These are phyloP conservation scores for Suillus brevipes DNA, from an alignment of 768 basidiomycete genomes.

Conservation along the genomic window DNA sequence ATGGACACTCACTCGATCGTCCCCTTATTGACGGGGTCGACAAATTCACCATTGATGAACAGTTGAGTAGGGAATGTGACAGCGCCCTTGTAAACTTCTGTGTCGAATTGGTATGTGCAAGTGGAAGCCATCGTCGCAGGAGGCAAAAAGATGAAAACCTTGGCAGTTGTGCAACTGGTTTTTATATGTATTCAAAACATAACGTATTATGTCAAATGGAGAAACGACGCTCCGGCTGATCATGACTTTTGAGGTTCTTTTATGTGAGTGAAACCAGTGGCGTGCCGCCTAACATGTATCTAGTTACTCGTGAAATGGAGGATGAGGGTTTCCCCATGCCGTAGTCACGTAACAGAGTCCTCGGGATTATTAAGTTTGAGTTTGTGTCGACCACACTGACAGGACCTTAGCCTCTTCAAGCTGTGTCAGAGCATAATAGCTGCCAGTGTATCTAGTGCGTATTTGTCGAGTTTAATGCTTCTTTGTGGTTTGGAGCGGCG, in stretches of 20 bases:
- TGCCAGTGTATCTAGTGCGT: not conserved
- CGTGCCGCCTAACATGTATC: not conserved
- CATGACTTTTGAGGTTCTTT: not conserved
- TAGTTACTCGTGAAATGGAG: not conserved
- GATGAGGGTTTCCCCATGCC: not conserved
- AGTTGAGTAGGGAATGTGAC: conserved; percentile 57
- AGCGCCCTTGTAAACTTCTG: conserved; percentile 52
- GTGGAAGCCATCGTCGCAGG: conserved; percentile 33
- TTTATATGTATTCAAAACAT: not conserved
- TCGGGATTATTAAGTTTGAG: not conserved
- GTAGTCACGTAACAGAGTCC: not conserved
- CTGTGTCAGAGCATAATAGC: not conserved
- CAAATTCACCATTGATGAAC: conserved; percentile 57
- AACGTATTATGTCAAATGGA: not conserved
- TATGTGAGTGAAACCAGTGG: not conserved
- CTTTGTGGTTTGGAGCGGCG: not conserved
- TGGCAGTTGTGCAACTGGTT: not conserved
- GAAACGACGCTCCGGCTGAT: too few relatives aligned
- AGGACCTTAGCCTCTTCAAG: too few relatives aligned
- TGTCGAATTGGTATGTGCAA: conserved; percentile 49
- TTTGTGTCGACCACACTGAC: not conserved
- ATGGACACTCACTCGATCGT: conserved; percentile 12
- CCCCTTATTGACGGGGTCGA: conserved; percentile 10
- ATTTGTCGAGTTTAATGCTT: not conserved
- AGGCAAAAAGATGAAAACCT: too few relatives aligned